These are phyloP conservation scores for Cryphonectria nitschkei DNA, from an alignment of 2,329 filamentous ascomycete species.

Conservation along the genomic window DNA sequence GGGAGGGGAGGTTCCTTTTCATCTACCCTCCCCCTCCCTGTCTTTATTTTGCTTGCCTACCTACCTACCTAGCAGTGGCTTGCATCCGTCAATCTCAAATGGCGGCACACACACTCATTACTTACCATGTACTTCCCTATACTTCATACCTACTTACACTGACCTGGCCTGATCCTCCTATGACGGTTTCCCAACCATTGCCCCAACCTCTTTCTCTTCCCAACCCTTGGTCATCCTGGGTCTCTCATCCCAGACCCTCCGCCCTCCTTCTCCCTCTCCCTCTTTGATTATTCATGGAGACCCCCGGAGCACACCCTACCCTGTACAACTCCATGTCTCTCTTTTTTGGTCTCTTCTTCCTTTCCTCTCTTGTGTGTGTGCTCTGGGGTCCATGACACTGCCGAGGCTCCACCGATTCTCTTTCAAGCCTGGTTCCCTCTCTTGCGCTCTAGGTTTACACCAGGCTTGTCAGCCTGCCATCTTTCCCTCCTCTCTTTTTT, in stretches of 20 bases:
- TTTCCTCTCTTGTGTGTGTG: not conserved
- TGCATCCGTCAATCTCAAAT: slow-evolving; percentile 14
- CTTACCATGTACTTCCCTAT: not conserved
- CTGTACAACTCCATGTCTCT: not conserved
- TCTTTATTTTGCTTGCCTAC: not conserved
- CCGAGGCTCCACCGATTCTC: not conserved
- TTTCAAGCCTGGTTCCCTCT: not conserved
- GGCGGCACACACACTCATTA: not conserved
- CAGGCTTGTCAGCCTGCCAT: not conserved
- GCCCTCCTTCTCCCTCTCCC: not conserved
- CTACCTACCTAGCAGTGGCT: slow-evolving; percentile 14
- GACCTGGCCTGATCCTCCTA: not conserved
- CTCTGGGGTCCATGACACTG: not conserved
- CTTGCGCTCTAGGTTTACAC: not conserved
- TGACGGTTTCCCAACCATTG: not conserved
- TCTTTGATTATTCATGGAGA: not conserved
- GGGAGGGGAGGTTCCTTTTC: not conserved
- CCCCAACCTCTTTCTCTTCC: not conserved
- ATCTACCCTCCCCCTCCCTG: not conserved
- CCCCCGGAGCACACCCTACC: not conserved
- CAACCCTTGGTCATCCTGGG: not conserved
- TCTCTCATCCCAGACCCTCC: not conserved
- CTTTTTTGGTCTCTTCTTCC: not conserved
- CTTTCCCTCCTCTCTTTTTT: not conserved
- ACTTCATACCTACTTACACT: not conserved